Conservation (phyloP, 2,329 filamentous ascomycete genomes). For the Hypoxylon rubiginosum region DNA sequence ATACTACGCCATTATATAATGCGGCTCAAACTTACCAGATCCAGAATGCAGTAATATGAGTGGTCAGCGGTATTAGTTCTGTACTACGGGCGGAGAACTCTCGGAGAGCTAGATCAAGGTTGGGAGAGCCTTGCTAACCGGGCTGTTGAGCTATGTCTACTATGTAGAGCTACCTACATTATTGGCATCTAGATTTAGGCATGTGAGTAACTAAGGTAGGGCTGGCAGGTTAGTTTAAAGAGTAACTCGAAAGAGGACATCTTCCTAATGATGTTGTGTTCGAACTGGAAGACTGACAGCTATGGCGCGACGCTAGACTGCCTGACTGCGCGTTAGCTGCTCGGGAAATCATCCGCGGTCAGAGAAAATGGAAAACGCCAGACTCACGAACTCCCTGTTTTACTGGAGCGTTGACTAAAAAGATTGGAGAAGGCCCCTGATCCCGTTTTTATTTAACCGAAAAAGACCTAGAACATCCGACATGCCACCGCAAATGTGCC, state of each 20-base stretch:
- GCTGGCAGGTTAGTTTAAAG: not conserved
- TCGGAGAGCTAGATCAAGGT: not conserved
- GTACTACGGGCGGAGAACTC: constrained; percentile 12
- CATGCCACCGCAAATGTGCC: constrained; percentile 30
- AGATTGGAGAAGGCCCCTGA: constrained; percentile 21
- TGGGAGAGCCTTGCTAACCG: constrained; percentile 4
- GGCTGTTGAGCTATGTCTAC: not conserved
- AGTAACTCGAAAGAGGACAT: not conserved
- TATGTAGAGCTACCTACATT: not conserved
- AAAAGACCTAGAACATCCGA: constrained; percentile 29
- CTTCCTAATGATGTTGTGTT: not conserved
- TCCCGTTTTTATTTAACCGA: constrained; percentile 8
- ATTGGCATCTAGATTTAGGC: not conserved
- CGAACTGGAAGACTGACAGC: not conserved
- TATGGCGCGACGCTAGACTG: not conserved
- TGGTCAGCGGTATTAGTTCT: constrained; percentile 13
- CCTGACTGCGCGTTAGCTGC: not conserved
- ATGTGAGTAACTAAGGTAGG: not conserved
- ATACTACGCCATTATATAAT: constrained; percentile 4
- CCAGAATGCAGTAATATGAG: constrained; percentile 2
- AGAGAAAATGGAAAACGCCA: constrained; percentile 1
- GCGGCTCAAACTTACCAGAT: constrained; percentile 27
- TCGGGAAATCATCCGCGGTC: constrained; percentile 23
- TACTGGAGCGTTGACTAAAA: constrained; percentile 9
- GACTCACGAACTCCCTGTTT: constrained; percentile 2